A percentile compares a stretch with the other conserved stretches of the same genome.
Evolutionary conservation across 768 basidiomycete species (phyloP).

Genomic region (Lactarius pseudohatsudake): DNA sequence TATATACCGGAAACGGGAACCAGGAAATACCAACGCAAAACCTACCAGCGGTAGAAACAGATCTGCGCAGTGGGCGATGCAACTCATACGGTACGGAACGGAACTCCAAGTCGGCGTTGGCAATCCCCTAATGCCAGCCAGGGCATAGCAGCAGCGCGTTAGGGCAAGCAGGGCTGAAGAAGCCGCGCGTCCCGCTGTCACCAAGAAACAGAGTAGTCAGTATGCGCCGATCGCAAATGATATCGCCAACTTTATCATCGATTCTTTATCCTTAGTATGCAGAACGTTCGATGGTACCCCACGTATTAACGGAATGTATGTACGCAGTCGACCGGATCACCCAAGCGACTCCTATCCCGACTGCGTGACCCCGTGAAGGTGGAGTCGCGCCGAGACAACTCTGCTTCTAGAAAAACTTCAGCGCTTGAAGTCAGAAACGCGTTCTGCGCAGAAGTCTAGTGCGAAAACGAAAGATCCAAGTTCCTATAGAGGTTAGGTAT

Average conservation of each 20-base stretch:
- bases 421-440: neutral
- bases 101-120: neutral
- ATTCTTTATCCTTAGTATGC: neutral
- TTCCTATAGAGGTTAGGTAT: neutral
- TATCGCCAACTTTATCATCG: neutral
- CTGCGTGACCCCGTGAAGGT: neutral
- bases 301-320: neutral
- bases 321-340: neutral
- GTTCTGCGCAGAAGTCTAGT: conserved; percentile 1
- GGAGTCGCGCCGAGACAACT: neutral
- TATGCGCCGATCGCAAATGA: neutral
- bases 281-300: neutral
- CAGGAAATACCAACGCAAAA: neutral
- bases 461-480: neutral
- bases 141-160: neutral
- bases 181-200: neutral
- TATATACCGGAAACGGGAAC: neutral
- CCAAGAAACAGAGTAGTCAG: neutral
- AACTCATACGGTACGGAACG: neutral
- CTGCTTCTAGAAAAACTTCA: conserved; percentile 11
- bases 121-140: neutral
- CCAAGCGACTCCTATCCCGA: neutral
- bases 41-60: neutral
- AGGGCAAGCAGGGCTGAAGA: neutral
- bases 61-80: neutral